Base-by-base conservation (phyloP, 1,139 yeast genomes). In the Hyphopichia burtonii region DNA sequence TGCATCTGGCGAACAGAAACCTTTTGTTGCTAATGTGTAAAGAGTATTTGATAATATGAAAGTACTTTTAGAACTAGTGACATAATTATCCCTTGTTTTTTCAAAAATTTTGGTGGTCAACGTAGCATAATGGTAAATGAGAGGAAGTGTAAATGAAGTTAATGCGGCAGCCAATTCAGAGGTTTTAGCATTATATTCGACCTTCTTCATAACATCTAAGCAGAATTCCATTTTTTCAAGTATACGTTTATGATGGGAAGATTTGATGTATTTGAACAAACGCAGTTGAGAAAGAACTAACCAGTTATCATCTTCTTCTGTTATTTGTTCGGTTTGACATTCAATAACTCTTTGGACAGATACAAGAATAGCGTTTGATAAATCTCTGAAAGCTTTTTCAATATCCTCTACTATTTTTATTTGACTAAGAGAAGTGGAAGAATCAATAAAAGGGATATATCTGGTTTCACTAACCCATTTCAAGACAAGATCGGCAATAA, bases 1-100 rank as follows among this genome's bases (percentile, higher is more conserved):
- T 17, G 86, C 83, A 55, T 86, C 85, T 22, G 99, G 99, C 3
- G 95, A 80, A 58, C 99, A 94, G 76, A 91, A 91, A 0, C 99
- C 99, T 44, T 85, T 79, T n/a, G 80, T 79, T 0, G 96, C 82
- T 34, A 94, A 65, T 8, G 75, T 74, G 46, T 75, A 68, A 34
- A 93, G 70, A 11, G 82, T 58, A 3, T 74, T 65, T n/a, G 84
- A 57, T 41, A 91, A 65, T 32, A 78, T 68, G 54, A 68, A 85
- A 0, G 89, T 72, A 7, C 91, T 83, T 50, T 80, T 80, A 7
- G 87, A 72, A 12, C 79, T 66, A 31, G 76, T 73, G 23, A 64
- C 48, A 54, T 83, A 85, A 51, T 78, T 75, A 1, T 49, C 50
- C 44, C 74, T 68, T 10, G 70, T 54, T 47, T 73, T 78, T 17